phyloP scores from a whole-genome alignment of 768 basidiomycete genomes.

The Pilatotrama ljubarskyi region DNA sequence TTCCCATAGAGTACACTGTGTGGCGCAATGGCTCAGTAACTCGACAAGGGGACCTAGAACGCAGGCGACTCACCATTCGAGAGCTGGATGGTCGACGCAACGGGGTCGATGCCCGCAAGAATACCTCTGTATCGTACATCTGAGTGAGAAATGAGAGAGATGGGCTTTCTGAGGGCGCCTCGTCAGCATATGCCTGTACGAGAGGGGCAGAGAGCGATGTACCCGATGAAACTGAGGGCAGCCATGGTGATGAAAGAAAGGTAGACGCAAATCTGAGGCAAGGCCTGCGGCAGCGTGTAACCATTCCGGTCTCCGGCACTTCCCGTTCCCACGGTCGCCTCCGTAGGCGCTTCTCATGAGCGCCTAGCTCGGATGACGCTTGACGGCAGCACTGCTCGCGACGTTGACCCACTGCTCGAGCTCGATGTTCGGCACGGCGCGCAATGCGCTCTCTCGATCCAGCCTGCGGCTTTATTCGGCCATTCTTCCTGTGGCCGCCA shows the following conservation, averaged over 20 bases:
- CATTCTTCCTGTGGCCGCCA: conserved; percentile 2
- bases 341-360: neutral
- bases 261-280: conserved; percentile 6
- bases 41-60: neutral
- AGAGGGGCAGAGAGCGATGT: conserved; percentile 21
- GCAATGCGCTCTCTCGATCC: conserved; percentile 16
- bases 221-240: conserved; percentile 72
- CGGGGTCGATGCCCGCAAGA: conserved; percentile 83
- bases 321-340: conserved; percentile 16
- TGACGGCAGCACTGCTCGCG: neutral
- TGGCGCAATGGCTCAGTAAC: neutral
- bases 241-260: conserved; percentile 49
- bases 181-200: conserved; percentile 16
- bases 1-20: conserved; percentile 83
- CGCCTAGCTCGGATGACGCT: neutral
- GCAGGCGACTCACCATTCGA: conserved; percentile 63
- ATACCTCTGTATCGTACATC: conserved; percentile 91
- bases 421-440: conserved; percentile 21
- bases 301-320: conserved; percentile 16
- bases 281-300: conserved; percentile 17
- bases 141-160: conserved; percentile 87
- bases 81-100: conserved; percentile 82
- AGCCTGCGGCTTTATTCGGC: conserved; percentile 12
- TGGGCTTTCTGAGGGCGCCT: conserved; percentile 64
- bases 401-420: conserved; percentile 13